These are phyloP conservation scores for Pichia gijzeniarum DNA, from an alignment of 805 yeast species.

Conservation along the genomic window DNA sequence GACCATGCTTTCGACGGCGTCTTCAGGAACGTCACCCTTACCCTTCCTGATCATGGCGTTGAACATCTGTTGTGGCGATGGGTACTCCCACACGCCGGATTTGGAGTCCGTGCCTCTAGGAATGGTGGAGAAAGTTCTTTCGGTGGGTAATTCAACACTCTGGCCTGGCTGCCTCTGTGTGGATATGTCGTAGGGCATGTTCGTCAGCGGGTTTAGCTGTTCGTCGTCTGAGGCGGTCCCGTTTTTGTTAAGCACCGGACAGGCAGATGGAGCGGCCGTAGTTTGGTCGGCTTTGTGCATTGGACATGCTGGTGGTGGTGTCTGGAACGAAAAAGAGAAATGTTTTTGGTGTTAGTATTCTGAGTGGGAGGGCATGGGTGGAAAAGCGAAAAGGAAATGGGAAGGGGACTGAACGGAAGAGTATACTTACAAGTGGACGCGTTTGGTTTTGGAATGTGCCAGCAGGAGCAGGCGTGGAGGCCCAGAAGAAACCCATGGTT, in stretches of 20 bases:
- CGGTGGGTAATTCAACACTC: constrained; percentile 68
- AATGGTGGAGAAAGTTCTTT: constrained; percentile 75
- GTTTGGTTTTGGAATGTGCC: background rate
- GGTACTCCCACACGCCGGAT: constrained; percentile 94
- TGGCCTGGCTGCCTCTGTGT: constrained; percentile 74
- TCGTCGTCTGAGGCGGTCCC: constrained; percentile 18
- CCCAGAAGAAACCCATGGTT: constrained; percentile 84
- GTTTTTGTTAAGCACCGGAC: constrained; percentile 29
- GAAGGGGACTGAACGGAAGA: too few relatives aligned
- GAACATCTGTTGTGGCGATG: constrained; percentile 98
- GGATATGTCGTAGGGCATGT: constrained; percentile 76
- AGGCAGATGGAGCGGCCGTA: constrained; percentile 6
- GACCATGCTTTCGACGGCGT: constrained; percentile 95
- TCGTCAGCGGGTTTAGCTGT: constrained; percentile 72
- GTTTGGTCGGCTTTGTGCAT: constrained; percentile 4
- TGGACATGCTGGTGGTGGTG: constrained; percentile 10
- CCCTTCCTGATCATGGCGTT: constrained; percentile 97
- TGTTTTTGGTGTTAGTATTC: background rate
- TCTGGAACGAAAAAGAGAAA: background rate
- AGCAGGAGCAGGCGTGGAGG: constrained; percentile 25
- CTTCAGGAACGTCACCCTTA: constrained; percentile 86
- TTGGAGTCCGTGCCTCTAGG: constrained; percentile 67
- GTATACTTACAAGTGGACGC: too few relatives aligned
- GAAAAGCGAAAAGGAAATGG: too few relatives aligned
- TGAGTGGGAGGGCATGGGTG: background rate